phyloP scores from a whole-genome alignment of 139 green algal genomes.

The Microglena sp. region DNA sequence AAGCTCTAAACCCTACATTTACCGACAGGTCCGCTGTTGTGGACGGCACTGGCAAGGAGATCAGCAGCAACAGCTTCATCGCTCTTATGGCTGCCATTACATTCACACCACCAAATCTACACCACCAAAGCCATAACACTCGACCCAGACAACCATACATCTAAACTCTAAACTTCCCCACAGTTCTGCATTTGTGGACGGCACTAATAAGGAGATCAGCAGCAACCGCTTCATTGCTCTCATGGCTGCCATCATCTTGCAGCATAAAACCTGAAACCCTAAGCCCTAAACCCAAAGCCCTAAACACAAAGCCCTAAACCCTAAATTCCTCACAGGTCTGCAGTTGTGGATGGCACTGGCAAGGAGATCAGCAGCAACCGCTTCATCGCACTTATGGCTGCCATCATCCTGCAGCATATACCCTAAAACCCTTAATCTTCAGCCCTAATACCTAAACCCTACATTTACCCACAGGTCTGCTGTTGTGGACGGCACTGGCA shows the following conservation, averaged over 20 bases:
- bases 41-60: conserved; percentile 53
- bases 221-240: conserved; percentile 91
- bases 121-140: too few species aligned
- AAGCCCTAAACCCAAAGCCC: too few species aligned
- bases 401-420: conserved; percentile 70
- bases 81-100: conserved; percentile 75
- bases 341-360: conserved; percentile 66
- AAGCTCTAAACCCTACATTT: too few species aligned
- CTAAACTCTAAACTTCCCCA: too few species aligned
- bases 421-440: too few species aligned
- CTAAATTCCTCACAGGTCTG: conserved; percentile 24
- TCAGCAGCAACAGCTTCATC: conserved; percentile 83
- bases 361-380: conserved; percentile 71
- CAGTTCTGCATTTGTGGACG: conserved; percentile 62
- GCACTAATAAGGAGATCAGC: conserved; percentile 73
- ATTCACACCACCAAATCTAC: too few species aligned
- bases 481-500: conserved; percentile 65
- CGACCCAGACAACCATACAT: too few species aligned
- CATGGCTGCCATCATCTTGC: conserved; percentile 69
- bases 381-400: conserved; percentile 77
- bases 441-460: too few species aligned
- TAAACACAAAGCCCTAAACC: background rate
- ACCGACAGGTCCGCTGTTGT: conserved; percentile 58
- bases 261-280: too few species aligned
- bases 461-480: too few species aligned